Evolutionary conservation across 2,329 filamentous ascomycete genomes (phyloP).

Genomic region (Fusarium pseudoanthophilum): DNA sequence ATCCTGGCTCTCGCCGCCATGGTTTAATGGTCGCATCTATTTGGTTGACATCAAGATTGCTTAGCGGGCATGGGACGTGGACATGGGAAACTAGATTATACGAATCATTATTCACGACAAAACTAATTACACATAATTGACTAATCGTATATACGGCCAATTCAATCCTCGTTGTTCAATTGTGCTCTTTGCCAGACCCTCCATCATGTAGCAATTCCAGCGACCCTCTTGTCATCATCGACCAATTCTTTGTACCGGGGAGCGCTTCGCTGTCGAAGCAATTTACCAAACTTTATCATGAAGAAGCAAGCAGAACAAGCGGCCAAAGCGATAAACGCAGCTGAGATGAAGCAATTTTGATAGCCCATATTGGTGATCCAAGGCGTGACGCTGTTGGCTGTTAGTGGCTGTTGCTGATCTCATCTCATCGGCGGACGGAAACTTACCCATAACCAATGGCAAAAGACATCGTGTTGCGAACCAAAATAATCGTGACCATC

Average conservation of each 20-base stretch:
- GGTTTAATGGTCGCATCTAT: not conserved
- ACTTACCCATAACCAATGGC: slow-evolving; percentile 48
- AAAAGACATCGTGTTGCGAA: slow-evolving; percentile 53
- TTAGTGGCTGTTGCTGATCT: slow-evolving; percentile 1
- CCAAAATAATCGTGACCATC: slow-evolving; percentile 53
- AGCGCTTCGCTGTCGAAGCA: slow-evolving; percentile 34
- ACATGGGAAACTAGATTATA: not conserved
- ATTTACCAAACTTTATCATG: slow-evolving; percentile 60
- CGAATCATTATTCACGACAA: slow-evolving; percentile 6
- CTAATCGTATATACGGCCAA: not conserved
- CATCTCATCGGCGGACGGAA: fast-evolving
- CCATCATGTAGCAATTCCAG: not conserved
- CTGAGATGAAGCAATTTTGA: slow-evolving; percentile 56
- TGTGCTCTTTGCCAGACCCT: not conserved
- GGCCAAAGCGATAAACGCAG: slow-evolving; percentile 53
- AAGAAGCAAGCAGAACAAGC: slow-evolving; percentile 55
- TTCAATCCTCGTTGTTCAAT: not conserved
- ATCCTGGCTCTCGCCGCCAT: slow-evolving; percentile 11
- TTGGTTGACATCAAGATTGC: not conserved
- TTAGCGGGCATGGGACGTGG: not conserved
- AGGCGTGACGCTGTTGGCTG: slow-evolving; percentile 55
- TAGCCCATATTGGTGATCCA: slow-evolving; percentile 56
- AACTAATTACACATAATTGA: slow-evolving; percentile 8
- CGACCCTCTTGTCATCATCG: not conserved
- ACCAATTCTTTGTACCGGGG: slow-evolving; percentile 30